phyloP scores from a whole-genome alignment of 495 filamentous ascomycete species.

The Lineolata rhizophorae region DNA sequence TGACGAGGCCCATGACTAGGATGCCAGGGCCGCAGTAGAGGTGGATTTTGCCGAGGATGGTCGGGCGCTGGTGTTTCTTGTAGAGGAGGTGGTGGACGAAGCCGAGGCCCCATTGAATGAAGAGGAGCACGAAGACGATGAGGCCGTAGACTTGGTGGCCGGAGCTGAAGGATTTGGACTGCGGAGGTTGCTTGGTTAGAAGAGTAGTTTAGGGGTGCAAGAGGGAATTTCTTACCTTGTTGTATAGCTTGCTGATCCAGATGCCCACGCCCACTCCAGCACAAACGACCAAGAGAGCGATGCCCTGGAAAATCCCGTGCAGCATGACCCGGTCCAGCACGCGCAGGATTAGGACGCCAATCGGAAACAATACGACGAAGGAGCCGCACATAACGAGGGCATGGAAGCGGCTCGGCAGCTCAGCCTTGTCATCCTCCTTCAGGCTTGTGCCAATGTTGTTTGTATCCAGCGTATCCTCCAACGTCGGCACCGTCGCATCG shows the following conservation, averaged over 20 bases:
- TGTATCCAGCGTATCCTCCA: too few species aligned
- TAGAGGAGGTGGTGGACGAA: slow-evolving; percentile 26
- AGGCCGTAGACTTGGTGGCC: slow-evolving; percentile 38
- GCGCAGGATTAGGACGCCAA: slow-evolving; percentile 29
- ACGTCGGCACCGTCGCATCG: slow-evolving; percentile 1
- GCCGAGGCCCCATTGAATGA: slow-evolving; percentile 25
- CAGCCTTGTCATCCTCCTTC: slow-evolving; percentile 13
- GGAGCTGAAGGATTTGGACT: slow-evolving; percentile 28
- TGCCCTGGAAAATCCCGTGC: slow-evolving; percentile 26
- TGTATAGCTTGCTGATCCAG: slow-evolving; percentile 25
- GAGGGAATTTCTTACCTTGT: slow-evolving; percentile 20
- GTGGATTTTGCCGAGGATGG: slow-evolving; percentile 20
- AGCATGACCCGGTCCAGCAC: slow-evolving; percentile 23
- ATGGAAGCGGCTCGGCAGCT: slow-evolving; percentile 24
- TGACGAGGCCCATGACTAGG: slow-evolving; percentile 25
- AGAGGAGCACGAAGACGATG: slow-evolving; percentile 23
- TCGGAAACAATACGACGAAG: slow-evolving; percentile 30
- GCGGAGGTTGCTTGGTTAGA: background rate
- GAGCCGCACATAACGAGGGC: slow-evolving; percentile 28
- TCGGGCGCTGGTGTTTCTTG: slow-evolving; percentile 21
- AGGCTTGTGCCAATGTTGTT: too few species aligned
- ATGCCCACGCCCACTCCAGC: slow-evolving; percentile 29
- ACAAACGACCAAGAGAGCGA: slow-evolving; percentile 22
- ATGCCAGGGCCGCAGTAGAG: slow-evolving; percentile 30
- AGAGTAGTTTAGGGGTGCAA: too few species aligned